These are phyloP conservation scores for Acanthamoeba triangularis DNA, from an alignment of 208 protist genomes.

Conservation along the genomic window DNA sequence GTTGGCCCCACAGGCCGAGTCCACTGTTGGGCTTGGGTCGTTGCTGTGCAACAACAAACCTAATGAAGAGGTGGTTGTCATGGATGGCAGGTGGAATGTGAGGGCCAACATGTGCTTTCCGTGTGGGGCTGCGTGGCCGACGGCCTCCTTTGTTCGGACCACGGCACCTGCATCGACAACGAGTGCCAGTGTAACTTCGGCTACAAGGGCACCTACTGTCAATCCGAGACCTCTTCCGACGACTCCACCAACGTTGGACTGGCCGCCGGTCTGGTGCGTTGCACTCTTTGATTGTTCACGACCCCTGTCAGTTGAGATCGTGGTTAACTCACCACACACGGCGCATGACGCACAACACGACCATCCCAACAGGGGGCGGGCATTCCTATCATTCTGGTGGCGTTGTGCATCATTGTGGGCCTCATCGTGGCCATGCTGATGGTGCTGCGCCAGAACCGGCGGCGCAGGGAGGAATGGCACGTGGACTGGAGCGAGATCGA, in stretches of 20 bases:
- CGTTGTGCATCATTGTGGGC: too few species aligned
- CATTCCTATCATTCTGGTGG: neutral
- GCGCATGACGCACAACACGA: too few species aligned
- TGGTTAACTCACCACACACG: too few species aligned
- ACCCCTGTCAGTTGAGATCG: too few species aligned
- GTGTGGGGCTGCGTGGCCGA: slow-evolving; percentile 5
- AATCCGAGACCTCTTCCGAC: neutral
- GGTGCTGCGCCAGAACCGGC: neutral
- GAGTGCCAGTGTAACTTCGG: slow-evolving; percentile 16
- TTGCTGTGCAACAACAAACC: too few species aligned
- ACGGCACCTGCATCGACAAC: slow-evolving; percentile 19
- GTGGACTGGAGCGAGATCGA: slow-evolving; percentile 54
- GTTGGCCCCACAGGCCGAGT: too few species aligned
- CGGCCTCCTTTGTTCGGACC: neutral
- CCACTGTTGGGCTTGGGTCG: too few species aligned
- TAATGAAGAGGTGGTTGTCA: too few species aligned
- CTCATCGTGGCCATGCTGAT: neutral
- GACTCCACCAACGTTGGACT: neutral
- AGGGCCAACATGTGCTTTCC: slow-evolving; percentile 4
- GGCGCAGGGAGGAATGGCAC: slow-evolving; percentile 27
- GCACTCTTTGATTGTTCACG: too few species aligned
- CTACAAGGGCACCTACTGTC: slow-evolving; percentile 32
- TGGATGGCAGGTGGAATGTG: neutral
- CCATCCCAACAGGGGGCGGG: neutral
- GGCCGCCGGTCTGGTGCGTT: neutral